Evolutionary conservation across 257 asterid genomes (phyloP), one percentile per base, ranked within the genome.

Genomic region (Solanum pennellii): DNA sequence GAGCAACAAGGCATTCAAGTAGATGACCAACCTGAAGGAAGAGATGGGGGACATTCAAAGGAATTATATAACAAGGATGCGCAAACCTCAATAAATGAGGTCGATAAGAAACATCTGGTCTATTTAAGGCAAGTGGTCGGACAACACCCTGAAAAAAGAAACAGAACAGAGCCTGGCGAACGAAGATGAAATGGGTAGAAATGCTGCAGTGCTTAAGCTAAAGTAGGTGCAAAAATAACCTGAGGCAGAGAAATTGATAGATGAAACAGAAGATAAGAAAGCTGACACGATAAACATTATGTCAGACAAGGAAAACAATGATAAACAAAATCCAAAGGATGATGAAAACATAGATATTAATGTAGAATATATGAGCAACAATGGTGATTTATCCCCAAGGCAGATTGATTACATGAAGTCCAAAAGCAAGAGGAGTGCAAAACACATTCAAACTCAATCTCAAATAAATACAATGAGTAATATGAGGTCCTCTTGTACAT

Each of bases 161-260:
- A 18, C 1, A 56, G 1, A 7, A 56, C n/a, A 56, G 0, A 18
- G n/a, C 7, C 2, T 1, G n/a, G 65, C 2, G 65, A 11, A 18
- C 2, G 12, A 1, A 18, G 2, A 56, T 56, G 65, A 56, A 56
- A 56, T 0, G 65, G 65, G 65, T 18, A 56, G 65, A 3, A 56
- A 56, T 56, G 65, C 2, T 7, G 0, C 11, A 18, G 2, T 56
- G 1, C 65, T 56, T 18, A 11, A 56, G 11, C 2, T 18, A 18
- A 56, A 56, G 7, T 11, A 56, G 12, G 65, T 56, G 65, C 2
- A 6, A 52, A 16, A 52, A 18, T 56, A n/a, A 56, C 5, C 0
- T 0, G 12, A 56, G n/a, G n/a, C 2, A 18, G 2, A 56, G n/a
- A n/a, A 56, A 56, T 56, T 7, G 1, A 56, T 18, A 56, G 5